Percentiles rank a stretch among this genome's conserved stretches.
phyloP scores from a whole-genome alignment of 2,329 filamentous ascomycete genomes.

The Zymoseptoria ardabiliae region DNA sequence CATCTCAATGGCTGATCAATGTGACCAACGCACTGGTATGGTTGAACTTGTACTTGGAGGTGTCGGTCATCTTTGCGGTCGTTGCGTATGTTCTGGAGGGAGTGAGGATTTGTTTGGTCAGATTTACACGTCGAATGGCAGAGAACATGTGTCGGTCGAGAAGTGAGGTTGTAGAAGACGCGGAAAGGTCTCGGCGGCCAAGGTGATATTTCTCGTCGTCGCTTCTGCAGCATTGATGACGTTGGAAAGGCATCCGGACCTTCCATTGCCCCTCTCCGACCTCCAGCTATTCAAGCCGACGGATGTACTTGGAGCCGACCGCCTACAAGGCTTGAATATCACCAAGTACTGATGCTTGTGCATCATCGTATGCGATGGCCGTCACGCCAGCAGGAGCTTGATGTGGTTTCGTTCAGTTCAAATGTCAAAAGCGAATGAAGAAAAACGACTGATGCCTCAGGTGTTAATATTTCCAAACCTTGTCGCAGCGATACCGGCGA shows the following conservation, averaged over 20 bases:
- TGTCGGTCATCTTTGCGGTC: constrained; percentile 50
- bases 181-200: background rate
- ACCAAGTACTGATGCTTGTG: too few species aligned
- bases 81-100: constrained; percentile 10
- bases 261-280: background rate
- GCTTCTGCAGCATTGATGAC: background rate
- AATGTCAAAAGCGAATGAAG: too few species aligned
- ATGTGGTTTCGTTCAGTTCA: too few species aligned
- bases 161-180: background rate
- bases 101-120: constrained; percentile 7
- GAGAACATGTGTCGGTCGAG: background rate
- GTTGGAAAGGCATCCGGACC: background rate
- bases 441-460: too few species aligned
- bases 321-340: background rate
- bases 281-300: background rate
- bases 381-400: too few species aligned
- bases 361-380: too few species aligned
- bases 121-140: constrained; percentile 3
- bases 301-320: background rate
- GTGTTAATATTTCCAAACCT: too few species aligned
- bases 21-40: constrained; percentile 37
- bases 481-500: too few species aligned
- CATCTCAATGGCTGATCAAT: background rate
- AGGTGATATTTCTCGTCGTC: background rate
- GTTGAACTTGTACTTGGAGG: constrained; percentile 58